Percentiles rank a stretch among this genome's conserved stretches.
Conservation (phyloP, 2,329 filamentous ascomycete genomes). For the Rhinocladiella mackenziei region DNA sequence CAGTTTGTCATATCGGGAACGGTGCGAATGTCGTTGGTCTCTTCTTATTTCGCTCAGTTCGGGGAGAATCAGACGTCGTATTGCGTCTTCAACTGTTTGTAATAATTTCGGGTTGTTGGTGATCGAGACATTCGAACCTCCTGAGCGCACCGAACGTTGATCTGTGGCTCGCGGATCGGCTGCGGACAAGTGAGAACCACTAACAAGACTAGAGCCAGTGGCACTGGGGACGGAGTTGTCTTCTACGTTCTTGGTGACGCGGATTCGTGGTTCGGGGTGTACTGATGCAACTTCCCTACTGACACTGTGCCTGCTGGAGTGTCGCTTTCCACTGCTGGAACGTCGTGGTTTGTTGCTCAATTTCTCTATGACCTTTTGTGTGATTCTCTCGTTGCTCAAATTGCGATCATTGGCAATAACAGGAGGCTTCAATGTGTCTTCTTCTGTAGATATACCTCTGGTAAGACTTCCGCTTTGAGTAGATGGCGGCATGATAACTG, state of each 20-base stretch:
- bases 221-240: conserved; percentile 51
- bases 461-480: conserved; percentile 42
- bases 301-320: conserved; percentile 37
- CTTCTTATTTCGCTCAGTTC: conserved; percentile 89
- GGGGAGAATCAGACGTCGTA: conserved; percentile 81
- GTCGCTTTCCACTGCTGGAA: conserved; percentile 40
- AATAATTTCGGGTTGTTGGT: conserved; percentile 81
- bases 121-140: conserved; percentile 66
- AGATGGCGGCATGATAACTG: conserved; percentile 32
- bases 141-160: conserved; percentile 57
- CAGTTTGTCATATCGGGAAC: conserved; percentile 59
- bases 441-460: conserved; percentile 35
- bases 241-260: conserved; percentile 49
- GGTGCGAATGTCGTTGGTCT: conserved; percentile 72
- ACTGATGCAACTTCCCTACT: conserved; percentile 44
- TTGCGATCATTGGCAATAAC: conserved; percentile 58
- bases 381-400: conserved; percentile 62
- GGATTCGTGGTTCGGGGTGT: conserved; percentile 41
- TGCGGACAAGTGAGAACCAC: conserved; percentile 51
- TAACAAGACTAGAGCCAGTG: conserved; percentile 59
- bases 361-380: conserved; percentile 66
- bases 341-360: conserved; percentile 50
- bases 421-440: conserved; percentile 56
- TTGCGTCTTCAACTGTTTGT: conserved; percentile 89
- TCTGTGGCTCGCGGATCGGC: conserved; percentile 51